Evolutionary conservation across 2,329 filamentous ascomycete genomes (phyloP).

Genomic region (Mycogone perniciosa): DNA sequence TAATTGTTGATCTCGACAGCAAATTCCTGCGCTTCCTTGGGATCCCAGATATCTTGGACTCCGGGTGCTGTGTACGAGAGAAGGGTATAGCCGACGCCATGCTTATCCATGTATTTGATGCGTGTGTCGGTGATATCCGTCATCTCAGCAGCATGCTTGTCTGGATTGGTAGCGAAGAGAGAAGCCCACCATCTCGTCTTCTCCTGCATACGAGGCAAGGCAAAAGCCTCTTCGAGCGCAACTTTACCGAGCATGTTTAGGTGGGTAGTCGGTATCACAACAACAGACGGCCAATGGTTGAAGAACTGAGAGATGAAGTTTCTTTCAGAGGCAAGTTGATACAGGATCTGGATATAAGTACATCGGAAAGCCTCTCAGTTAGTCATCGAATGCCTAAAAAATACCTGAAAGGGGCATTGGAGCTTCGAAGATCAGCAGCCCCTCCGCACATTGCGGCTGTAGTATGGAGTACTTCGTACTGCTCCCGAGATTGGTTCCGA

Average conservation of each 20-base stretch:
- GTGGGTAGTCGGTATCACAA: background rate
- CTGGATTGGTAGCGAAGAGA: constrained; percentile 52
- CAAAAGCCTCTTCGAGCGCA: constrained; percentile 56
- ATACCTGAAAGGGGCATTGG: no score
- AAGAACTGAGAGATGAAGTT: background rate
- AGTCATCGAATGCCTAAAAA: background rate
- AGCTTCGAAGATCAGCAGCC: background rate
- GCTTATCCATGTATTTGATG: constrained; percentile 37
- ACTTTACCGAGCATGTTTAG: constrained; percentile 51
- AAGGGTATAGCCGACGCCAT: constrained; percentile 43
- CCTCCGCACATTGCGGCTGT: constrained; percentile 6
- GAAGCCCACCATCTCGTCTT: constrained; percentile 56
- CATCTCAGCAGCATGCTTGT: constrained; percentile 52
- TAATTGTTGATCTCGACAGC: constrained; percentile 40
- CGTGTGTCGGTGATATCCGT: constrained; percentile 35
- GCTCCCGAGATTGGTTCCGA: background rate
- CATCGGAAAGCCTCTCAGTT: background rate
- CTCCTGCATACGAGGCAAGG: constrained; percentile 51
- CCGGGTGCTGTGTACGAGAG: constrained; percentile 44
- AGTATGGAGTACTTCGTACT: background rate
- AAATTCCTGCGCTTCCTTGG: constrained; percentile 33
- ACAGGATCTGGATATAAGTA: background rate
- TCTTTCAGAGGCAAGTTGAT: background rate
- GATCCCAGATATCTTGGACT: constrained; percentile 39
- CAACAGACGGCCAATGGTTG: background rate